A percentile compares a stretch with the other conserved stretches of the same genome.
Conservation (phyloP, 371 early-diverging fungal species). For the Mucor saturninus region DNA sequence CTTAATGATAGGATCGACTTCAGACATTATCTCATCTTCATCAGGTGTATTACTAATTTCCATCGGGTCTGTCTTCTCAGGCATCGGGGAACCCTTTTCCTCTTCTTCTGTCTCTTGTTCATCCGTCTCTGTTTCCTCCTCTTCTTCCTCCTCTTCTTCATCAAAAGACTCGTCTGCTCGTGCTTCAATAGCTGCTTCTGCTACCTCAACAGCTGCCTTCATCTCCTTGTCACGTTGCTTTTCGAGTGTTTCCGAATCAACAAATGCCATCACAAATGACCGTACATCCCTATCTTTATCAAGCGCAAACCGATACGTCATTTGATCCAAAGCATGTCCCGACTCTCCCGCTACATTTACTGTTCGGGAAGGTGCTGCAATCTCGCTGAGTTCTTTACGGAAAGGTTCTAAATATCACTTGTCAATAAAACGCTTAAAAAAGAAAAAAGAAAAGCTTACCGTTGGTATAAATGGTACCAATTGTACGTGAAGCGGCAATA, state of each 20-base stretch:
- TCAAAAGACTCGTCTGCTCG: conserved; percentile 2
- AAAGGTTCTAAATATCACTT: conserved; percentile 16
- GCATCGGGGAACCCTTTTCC: neutral
- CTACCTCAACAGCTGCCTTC: conserved; percentile 8
- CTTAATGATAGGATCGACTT: conserved; percentile 7
- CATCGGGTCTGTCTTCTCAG: conserved; percentile 11
- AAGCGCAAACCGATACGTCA: conserved; percentile 30
- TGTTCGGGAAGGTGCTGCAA: conserved; percentile 26
- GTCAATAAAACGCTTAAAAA: neutral
- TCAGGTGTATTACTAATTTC: conserved; percentile 4
- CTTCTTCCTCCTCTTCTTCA: conserved; percentile 9
- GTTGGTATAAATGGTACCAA: conserved; percentile 33
- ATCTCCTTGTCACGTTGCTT: conserved; percentile 27
- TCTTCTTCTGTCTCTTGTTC: conserved; percentile 5
- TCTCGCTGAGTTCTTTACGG: conserved; percentile 27
- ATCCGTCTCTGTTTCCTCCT: conserved; percentile 11
- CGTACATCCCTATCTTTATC: conserved; percentile 39
- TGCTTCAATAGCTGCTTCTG: conserved; percentile 12
- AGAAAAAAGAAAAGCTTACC: conserved; percentile 17
- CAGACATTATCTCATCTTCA: conserved; percentile 24
- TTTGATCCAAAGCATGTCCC: conserved; percentile 28
- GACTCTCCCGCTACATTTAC: conserved; percentile 22
- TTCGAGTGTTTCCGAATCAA: conserved; percentile 24
- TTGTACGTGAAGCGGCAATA: conserved; percentile 38
- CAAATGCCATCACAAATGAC: conserved; percentile 34